These are phyloP conservation scores for Paraphoma chrysanthemicola DNA, from an alignment of 2,329 filamentous ascomycete genomes.

Conservation along the genomic window DNA sequence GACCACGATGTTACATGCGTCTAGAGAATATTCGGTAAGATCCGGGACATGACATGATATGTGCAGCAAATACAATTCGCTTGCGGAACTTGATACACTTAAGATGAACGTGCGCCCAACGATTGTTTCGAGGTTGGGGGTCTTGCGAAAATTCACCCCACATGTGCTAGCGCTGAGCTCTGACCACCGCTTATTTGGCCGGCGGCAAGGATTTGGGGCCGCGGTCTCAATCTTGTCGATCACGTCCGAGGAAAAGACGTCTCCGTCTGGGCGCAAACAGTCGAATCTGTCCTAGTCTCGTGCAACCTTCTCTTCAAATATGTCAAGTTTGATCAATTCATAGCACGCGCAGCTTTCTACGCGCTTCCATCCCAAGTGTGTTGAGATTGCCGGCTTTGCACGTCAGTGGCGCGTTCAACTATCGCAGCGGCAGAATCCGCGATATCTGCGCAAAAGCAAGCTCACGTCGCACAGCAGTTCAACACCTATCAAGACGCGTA, in stretches of 20 bases:
- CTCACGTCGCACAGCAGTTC: neutral
- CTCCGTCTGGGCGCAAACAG: conserved; percentile 26
- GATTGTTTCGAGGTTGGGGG: conserved; percentile 8
- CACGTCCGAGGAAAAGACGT: conserved; percentile 19
- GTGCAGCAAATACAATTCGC: neutral
- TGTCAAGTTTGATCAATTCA: neutral
- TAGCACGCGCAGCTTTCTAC: neutral
- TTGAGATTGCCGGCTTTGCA: neutral
- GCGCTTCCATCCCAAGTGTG: neutral
- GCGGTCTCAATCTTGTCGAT: conserved; percentile 22
- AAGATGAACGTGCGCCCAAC: neutral
- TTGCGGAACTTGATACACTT: neutral
- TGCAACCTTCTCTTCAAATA: neutral
- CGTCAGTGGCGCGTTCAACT: conserved; percentile 1
- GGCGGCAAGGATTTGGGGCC: conserved; percentile 8
- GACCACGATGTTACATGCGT: too few species aligned
- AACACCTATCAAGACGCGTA: conserved; percentile 3
- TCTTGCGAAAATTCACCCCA: conserved; percentile 17
- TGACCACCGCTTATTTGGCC: conserved; percentile 16
- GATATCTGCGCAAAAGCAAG: neutral
- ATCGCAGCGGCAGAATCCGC: too few species aligned
- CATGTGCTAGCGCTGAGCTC: conserved; percentile 14
- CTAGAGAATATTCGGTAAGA: neutral
- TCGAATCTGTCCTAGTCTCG: conserved; percentile 12
- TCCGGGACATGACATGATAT: neutral